A percentile compares a stretch with the other conserved stretches of the same genome.
These are phyloP conservation scores for Lasiodiplodia theobromae DNA, from an alignment of 2,329 filamentous ascomycete species.

Conservation along the genomic window DNA sequence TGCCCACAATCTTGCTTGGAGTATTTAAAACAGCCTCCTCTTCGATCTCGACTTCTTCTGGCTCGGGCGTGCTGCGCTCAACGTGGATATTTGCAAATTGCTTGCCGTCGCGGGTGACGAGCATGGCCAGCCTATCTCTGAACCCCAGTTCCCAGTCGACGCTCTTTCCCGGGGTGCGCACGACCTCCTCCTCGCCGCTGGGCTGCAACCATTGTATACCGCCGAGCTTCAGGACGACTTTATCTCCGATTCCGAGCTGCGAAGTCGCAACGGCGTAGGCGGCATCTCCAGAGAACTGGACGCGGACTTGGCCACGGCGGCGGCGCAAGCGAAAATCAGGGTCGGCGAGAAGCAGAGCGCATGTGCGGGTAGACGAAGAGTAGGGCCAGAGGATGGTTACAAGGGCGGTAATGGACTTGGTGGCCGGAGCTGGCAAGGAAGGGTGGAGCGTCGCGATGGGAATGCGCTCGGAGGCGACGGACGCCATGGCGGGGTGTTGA, in stretches of 20 bases:
- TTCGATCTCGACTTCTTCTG: background rate
- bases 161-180: conserved; percentile 62
- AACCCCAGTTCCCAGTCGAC: conserved; percentile 66
- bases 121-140: conserved; percentile 44
- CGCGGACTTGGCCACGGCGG: conserved; percentile 79
- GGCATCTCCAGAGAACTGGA: conserved; percentile 74
- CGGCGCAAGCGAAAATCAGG: conserved; percentile 82
- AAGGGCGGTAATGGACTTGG: conserved; percentile 66
- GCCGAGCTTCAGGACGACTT: conserved; percentile 71
- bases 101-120: conserved; percentile 55
- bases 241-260: conserved; percentile 79
- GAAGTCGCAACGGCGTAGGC: conserved; percentile 73
- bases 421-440: conserved; percentile 39
- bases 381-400: conserved; percentile 93
- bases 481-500: background rate
- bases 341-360: conserved; percentile 84
- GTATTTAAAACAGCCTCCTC: conserved; percentile 18
- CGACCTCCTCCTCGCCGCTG: conserved; percentile 60
- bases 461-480: conserved; percentile 32
- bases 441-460: conserved; percentile 44
- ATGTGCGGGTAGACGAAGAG: conserved; percentile 75
- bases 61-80: conserved; percentile 32
- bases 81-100: conserved; percentile 62
- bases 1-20: conserved; percentile 20
- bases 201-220: conserved; percentile 70